Evolutionary conservation across 768 basidiomycete genomes (phyloP).

Genomic region (Trametes gibbosa): DNA sequence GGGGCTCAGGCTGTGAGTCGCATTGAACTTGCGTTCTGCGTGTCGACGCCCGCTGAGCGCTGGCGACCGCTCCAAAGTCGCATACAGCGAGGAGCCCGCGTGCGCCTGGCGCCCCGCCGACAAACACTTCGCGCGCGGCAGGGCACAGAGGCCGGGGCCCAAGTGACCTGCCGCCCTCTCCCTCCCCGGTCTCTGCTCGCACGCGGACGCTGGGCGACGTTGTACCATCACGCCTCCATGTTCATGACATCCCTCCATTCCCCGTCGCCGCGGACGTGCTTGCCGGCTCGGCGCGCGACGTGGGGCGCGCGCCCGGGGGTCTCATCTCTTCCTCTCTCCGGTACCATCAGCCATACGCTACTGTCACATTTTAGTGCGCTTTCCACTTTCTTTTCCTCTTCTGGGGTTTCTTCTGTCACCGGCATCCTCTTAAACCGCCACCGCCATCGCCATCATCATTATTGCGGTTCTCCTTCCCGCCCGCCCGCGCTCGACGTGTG

Average conservation of each 20-base stretch:
- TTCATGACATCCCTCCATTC: background rate
- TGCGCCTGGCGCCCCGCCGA: conserved; percentile 3
- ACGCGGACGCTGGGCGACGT: background rate
- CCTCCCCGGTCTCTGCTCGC: background rate
- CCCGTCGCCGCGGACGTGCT: background rate
- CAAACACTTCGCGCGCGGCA: background rate
- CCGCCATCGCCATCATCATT: background rate
- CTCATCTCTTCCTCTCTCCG: background rate
- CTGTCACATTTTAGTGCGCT: conserved; percentile 2
- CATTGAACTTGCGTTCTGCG: conserved; percentile 11
- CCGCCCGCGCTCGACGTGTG: background rate
- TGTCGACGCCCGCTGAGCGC: conserved; percentile 11
- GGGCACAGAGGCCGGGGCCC: background rate
- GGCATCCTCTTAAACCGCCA: background rate
- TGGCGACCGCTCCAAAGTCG: background rate
- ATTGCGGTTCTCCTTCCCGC: background rate
- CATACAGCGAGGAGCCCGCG: conserved; percentile 1
- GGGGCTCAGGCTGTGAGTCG: conserved; percentile 13
- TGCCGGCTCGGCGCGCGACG: background rate
- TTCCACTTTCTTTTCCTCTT: background rate
- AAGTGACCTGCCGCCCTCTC: background rate
- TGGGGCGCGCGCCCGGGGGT: background rate
- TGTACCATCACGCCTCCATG: background rate
- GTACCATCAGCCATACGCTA: conserved; percentile 9
- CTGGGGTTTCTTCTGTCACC: background rate